phyloP scores from a whole-genome alignment of 345 rosid species.

The Stellera chamaejasme region DNA sequence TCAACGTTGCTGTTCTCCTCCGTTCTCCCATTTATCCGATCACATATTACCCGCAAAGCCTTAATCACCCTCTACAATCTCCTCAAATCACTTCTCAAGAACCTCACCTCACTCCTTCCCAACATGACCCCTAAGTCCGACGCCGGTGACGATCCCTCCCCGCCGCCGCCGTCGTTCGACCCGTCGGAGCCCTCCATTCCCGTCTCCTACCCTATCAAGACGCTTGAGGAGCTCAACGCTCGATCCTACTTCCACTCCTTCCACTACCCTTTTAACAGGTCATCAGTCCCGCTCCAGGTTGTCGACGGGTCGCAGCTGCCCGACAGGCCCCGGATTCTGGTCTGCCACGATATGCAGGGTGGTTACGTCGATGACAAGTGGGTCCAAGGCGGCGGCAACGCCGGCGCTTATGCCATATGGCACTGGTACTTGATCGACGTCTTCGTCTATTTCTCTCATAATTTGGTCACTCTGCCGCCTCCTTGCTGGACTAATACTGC shows the following conservation, averaged over 20 bases:
- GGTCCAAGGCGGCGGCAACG: slow-evolving; percentile 75
- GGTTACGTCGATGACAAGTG: slow-evolving; percentile 74
- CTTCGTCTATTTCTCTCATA: slow-evolving; percentile 77
- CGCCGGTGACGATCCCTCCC: slow-evolving; percentile 15
- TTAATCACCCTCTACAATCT: slow-evolving; percentile 19
- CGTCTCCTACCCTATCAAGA: slow-evolving; percentile 59
- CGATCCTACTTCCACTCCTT: slow-evolving; percentile 66
- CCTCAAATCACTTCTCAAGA: slow-evolving; percentile 13
- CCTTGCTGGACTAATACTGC: slow-evolving; percentile 93
- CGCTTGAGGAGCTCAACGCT: slow-evolving; percentile 52
- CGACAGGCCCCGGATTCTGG: slow-evolving; percentile 52
- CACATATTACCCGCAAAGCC: slow-evolving; percentile 22
- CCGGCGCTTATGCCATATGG: slow-evolving; percentile 58
- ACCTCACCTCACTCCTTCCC: slow-evolving; percentile 12
- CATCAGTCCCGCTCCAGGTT: slow-evolving; percentile 40
- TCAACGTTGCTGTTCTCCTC: too few relatives aligned
- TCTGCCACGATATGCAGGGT: slow-evolving; percentile 79
- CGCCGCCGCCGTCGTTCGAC: slow-evolving; percentile 29
- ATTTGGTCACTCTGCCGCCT: slow-evolving; percentile 76
- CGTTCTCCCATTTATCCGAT: slow-evolving; percentile 12
- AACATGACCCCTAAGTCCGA: slow-evolving; percentile 15
- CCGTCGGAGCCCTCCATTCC: slow-evolving; percentile 49
- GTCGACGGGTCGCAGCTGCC: slow-evolving; percentile 16
- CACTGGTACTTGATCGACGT: slow-evolving; percentile 92
- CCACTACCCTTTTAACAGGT: slow-evolving; percentile 65